Percentiles rank a stretch among this genome's conserved stretches.
Evolutionary conservation across 106 monocot genomes (phyloP).

Genomic region (Platanthera zijinensis): DNA sequence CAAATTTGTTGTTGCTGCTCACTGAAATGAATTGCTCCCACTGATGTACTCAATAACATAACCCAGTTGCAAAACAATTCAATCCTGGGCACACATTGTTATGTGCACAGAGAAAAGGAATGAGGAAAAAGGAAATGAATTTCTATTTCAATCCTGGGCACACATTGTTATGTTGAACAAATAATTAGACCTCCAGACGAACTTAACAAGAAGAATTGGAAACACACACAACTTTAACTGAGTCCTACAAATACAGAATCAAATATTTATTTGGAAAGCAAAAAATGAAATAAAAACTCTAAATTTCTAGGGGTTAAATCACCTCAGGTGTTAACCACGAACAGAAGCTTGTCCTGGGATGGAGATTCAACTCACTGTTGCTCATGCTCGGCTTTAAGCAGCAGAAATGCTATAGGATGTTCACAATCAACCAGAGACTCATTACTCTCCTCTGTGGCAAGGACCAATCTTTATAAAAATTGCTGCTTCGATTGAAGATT

Average conservation of each 20-base stretch:
- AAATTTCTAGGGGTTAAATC: not conserved
- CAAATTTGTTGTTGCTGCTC: no score
- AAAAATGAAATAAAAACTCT: not conserved
- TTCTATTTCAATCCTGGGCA: no score
- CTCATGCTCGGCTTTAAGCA: not conserved
- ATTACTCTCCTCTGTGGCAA: no score
- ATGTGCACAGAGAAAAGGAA: no score
- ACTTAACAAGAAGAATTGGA: no score
- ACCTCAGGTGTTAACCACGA: not conserved
- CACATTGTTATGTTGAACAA: no score
- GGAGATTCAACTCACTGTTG: not conserved
- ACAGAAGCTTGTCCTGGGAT: not conserved
- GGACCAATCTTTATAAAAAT: not conserved
- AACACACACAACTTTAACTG: not conserved
- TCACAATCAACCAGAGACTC: not conserved
- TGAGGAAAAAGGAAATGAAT: no score
- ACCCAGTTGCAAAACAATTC: no score
- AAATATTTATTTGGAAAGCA: not conserved
- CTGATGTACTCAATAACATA: no score
- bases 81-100: no score
- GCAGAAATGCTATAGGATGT: not conserved
- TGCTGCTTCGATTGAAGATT: not conserved
- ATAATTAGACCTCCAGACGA: no score
- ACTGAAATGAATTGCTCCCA: no score
- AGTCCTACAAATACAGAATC: not conserved